Conservation (phyloP, 2,329 filamentous ascomycete genomes). For the Eutypella sp. region DNA sequence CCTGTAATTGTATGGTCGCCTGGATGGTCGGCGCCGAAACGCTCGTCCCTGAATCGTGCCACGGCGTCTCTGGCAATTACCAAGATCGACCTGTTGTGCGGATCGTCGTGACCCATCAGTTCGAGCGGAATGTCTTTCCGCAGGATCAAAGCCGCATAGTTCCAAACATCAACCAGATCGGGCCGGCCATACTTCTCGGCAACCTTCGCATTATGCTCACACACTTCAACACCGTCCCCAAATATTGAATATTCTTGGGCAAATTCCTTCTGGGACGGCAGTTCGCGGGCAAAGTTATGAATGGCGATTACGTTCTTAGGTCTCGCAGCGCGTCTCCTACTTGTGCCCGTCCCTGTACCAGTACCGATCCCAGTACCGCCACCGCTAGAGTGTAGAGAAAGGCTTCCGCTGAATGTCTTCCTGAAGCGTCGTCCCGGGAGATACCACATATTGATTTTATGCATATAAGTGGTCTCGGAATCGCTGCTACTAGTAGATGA, state of each 20-base stretch:
- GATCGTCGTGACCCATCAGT: conserved; percentile 50
- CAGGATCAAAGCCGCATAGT: conserved; percentile 71
- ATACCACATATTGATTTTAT: conserved; percentile 55
- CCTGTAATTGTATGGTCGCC: conserved; percentile 40
- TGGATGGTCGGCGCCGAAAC: conserved; percentile 3
- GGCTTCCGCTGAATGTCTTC: conserved; percentile 52
- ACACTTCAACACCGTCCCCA: conserved; percentile 75
- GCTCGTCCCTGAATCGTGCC: conserved; percentile 32
- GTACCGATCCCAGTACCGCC: conserved; percentile 55
- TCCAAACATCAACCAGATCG: conserved; percentile 80
- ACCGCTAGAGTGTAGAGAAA: conserved; percentile 55
- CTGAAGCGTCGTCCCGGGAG: conserved; percentile 46
- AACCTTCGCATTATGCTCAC: conserved; percentile 74
- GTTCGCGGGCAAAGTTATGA: conserved; percentile 60
- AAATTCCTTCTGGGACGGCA: conserved; percentile 75
- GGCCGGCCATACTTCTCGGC: conserved; percentile 65
- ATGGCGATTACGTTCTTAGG: conserved; percentile 70
- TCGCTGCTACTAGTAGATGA: conserved; percentile 48
- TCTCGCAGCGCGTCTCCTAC: conserved; percentile 41
- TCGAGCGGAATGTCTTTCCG: conserved; percentile 70
- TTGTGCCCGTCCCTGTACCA: conserved; percentile 50
- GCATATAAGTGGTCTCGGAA: conserved; percentile 59
- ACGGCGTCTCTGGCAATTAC: conserved; percentile 63
- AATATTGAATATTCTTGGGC: conserved; percentile 80
- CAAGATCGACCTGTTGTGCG: conserved; percentile 55